phyloP scores from a whole-genome alignment of 306 rosid species.

The Glycine latifolia region DNA sequence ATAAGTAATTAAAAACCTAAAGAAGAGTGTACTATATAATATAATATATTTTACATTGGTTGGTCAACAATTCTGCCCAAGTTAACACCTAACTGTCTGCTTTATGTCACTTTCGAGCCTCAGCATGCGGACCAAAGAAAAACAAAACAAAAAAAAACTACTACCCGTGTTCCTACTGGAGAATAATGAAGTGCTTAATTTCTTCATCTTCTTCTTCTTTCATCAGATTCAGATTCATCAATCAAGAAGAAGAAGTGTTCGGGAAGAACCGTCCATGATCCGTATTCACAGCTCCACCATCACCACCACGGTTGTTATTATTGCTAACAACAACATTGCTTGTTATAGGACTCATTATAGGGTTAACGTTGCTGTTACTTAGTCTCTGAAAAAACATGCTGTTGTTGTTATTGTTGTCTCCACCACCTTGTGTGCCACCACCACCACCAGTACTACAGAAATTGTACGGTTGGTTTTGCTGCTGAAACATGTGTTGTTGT shows the following conservation, averaged over 20 bases:
- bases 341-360: conserved; percentile 36
- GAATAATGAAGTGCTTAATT: neutral
- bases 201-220: neutral
- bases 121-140: conserved; percentile 50
- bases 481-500: conserved; percentile 34
- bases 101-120: conserved; percentile 63
- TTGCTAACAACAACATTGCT: conserved; percentile 2
- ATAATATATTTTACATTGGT: conserved; percentile 52
- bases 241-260: conserved; percentile 44
- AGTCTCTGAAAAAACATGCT: conserved; percentile 52
- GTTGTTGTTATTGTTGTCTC: conserved; percentile 9
- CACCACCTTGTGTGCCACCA: conserved; percentile 20
- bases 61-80: conserved; percentile 69
- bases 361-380: conserved; percentile 9
- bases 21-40: neutral
- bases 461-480: conserved; percentile 48
- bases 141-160: neutral
- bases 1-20: neutral
- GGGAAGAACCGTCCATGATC: conserved; percentile 54
- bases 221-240: neutral
- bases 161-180: conserved; percentile 51
- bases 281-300: conserved; percentile 43
- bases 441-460: conserved; percentile 36
- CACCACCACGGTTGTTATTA: neutral
- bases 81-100: conserved; percentile 75